Conservation (phyloP, 1,284 basidiomycete species). For the Malassezia caprae region DNA sequence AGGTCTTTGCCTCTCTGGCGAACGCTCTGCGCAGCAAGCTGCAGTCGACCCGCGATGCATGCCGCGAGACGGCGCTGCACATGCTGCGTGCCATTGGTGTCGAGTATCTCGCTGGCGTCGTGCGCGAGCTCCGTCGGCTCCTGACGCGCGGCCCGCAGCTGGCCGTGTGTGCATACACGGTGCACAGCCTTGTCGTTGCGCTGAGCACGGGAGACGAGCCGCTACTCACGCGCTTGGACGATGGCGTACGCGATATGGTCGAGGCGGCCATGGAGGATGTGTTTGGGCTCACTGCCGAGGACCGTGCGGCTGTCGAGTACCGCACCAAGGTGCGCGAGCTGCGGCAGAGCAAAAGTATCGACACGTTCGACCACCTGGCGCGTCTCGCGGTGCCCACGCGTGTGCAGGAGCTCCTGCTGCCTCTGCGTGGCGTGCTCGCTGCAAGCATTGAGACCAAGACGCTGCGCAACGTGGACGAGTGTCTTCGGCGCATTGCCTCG, state of each 20-base stretch:
- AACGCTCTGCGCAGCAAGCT: conserved; percentile 84
- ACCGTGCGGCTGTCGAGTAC: conserved; percentile 79
- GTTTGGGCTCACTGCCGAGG: conserved; percentile 85
- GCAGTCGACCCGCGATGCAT: conserved; percentile 82
- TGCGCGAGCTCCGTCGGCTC: conserved; percentile 72
- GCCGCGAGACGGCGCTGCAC: conserved; percentile 71
- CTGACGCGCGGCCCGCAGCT: conserved; percentile 84
- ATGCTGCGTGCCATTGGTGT: conserved; percentile 69
- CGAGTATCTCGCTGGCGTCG: conserved; percentile 61
- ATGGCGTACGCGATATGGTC: conserved; percentile 66
- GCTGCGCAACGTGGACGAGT: conserved; percentile 80
- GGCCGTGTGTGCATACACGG: conserved; percentile 76
- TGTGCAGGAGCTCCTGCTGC: conserved; percentile 67
- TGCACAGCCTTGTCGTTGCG: conserved; percentile 71
- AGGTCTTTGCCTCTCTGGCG: conserved; percentile 70
- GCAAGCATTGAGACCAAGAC: conserved; percentile 71
- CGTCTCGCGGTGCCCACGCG: conserved; percentile 44
- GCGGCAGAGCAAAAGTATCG: conserved; percentile 44
- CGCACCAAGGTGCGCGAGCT: conserved; percentile 60
- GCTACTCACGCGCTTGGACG: conserved; percentile 53
- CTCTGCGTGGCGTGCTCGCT: conserved; percentile 74
- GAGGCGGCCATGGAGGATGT: conserved; percentile 81
- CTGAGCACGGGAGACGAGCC: conserved; percentile 56
- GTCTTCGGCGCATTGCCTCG: conserved; percentile 67
- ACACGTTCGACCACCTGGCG: conserved; percentile 44